Evolutionary conservation across 345 rosid genomes (phyloP).

Genomic region (Noccaea bulbosa): DNA sequence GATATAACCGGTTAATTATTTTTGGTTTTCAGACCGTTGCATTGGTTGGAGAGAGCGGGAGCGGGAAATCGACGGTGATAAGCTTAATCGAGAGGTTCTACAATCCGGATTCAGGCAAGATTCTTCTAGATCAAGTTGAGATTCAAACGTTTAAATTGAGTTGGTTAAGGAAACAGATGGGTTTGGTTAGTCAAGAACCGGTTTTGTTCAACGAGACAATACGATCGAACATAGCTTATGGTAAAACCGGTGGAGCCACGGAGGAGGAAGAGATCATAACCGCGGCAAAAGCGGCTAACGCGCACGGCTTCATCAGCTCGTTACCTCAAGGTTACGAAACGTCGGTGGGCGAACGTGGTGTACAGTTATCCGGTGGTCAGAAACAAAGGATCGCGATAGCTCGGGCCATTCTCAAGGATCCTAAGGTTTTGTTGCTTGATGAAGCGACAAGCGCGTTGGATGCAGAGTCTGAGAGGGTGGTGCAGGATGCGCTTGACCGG

Average conservation of each 20-base stretch:
- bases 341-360: conserved; percentile 44
- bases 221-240: conserved; percentile 71
- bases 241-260: conserved; percentile 58
- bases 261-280: conserved; percentile 54
- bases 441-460: conserved; percentile 81
- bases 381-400: conserved; percentile 83
- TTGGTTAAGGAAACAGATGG: conserved; percentile 63
- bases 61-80: conserved; percentile 69
- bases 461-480: conserved; percentile 70
- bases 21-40: conserved; percentile 57
- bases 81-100: conserved; percentile 64
- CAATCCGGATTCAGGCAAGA: conserved; percentile 58
- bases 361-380: conserved; percentile 74
- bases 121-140: conserved; percentile 56
- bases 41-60: conserved; percentile 78
- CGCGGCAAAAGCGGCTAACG: conserved; percentile 63
- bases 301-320: conserved; percentile 59
- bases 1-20: background rate
- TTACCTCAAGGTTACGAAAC: conserved; percentile 48
- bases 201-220: conserved; percentile 62
- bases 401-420: conserved; percentile 58
- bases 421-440: conserved; percentile 66
- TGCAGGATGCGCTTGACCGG: conserved; percentile 52
- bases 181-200: conserved; percentile 65
- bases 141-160: conserved; percentile 54